Evolutionary conservation across 768 basidiomycete genomes (phyloP), one percentile per base, ranked within the genome.

Genomic region (Inosperma sp.): DNA sequence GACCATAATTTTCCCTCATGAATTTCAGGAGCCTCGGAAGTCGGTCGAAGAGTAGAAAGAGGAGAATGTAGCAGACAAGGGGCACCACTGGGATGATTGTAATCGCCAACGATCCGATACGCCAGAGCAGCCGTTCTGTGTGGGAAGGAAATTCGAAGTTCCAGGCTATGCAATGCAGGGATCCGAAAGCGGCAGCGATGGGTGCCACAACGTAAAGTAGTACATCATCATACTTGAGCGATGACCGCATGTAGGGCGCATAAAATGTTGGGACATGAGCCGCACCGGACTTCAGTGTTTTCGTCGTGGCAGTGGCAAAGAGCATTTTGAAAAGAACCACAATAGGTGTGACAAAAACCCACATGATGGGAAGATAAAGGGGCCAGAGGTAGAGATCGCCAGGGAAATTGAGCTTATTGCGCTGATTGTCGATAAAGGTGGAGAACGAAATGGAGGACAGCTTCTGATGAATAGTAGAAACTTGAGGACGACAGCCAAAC

Each of bases 161-260:
- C 49, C 49, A 51, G 4, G 49, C 40, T 7, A 51, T 33, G 29
- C 17, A 16, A 14, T 51, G 49, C 10, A 51, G n/a, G 19, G 30
- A 17, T 17, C 49, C 49, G 22, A 51, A 51, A 14, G 17, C 10
- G 14, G 31, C 17, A 3, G 40, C 49, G 5, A 51, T 5, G 14
- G 27, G 6, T 4, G 34, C 7, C 5, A 35, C 37, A 22, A 50
- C 7, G 10, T 25, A 21, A 5, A 49, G 17, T 21, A 49, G 17
- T 1, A 14, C 16, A 19, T 13, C 4, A 13, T 48, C 10, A 25
- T 14, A 19, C 14, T 8, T 14, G 37, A 21, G 14, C 4, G 34
- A 35, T 4, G n/a, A 31, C 26, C 9, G 14, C 2, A n/a, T n/a
- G n/a, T n/a, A n/a, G 2, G 48, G 48, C 19, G 48, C 48, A 33